These are phyloP conservation scores for Aurantiochytrium sp. DNA, from an alignment of 108 stramenopile species.

Conservation along the genomic window DNA sequence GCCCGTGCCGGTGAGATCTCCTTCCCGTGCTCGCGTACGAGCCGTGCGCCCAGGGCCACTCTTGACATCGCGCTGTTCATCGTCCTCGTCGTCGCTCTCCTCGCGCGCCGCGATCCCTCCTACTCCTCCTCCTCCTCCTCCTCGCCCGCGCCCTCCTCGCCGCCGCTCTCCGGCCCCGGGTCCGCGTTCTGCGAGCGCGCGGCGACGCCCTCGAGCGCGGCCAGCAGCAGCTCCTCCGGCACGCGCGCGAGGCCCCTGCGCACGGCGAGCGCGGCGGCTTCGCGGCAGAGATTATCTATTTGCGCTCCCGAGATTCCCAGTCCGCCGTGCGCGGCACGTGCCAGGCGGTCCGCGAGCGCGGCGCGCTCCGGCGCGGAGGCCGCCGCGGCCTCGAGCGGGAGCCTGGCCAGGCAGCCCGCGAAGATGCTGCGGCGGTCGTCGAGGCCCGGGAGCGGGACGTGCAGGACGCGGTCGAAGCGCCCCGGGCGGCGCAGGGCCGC, in stretches of 20 bases:
- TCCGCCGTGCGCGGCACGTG: no score
- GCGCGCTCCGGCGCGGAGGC: no score
- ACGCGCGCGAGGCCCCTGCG: not conserved
- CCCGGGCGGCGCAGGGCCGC: slow-evolving; percentile 58
- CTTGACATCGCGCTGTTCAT: no score
- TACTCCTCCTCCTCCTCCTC: no score
- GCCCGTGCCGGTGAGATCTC: no score
- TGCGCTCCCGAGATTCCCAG: not conserved
- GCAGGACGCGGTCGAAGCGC: slow-evolving; percentile 41
- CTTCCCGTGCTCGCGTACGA: no score
- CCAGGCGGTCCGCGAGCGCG: no score
- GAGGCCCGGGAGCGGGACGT: slow-evolving; percentile 31
- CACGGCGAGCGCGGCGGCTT: not conserved
- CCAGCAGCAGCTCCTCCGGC: not conserved
- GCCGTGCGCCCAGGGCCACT: no score
- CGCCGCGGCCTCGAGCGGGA: not conserved
- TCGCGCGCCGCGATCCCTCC: not conserved
- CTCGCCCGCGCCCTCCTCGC: not conserved
- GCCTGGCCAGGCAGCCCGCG: not conserved
- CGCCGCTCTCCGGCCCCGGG: not conserved
- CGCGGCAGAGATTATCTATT: not conserved
- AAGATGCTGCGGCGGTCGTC: slow-evolving; percentile 38
- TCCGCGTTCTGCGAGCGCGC: not conserved
- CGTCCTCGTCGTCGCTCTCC: not conserved
- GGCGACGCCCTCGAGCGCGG: not conserved